Evolutionary conservation across 2,329 filamentous ascomycete genomes (phyloP).

Genomic region (Akanthomyces dipterigenus): DNA sequence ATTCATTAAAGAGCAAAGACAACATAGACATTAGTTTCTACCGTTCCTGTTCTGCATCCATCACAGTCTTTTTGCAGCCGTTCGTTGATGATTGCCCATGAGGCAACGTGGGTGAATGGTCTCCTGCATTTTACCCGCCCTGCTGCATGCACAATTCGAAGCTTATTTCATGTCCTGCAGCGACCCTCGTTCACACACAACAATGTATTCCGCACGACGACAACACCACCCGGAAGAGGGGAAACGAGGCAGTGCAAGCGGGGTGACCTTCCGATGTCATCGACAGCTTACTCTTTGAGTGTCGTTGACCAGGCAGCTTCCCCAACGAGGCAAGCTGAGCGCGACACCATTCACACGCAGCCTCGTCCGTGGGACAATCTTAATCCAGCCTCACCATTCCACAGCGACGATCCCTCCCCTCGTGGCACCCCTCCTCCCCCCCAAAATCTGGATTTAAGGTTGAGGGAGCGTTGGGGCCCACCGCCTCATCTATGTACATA

Average conservation of each 20-base stretch:
- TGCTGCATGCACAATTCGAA: neutral
- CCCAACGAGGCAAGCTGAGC: neutral
- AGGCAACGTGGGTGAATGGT: too few species aligned
- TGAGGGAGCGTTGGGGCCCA: neutral
- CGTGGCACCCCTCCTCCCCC: neutral
- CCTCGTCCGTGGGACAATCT: neutral
- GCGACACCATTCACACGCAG: neutral
- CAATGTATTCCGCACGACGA: neutral
- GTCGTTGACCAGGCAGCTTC: neutral
- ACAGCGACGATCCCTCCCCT: neutral
- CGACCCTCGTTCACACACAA: neutral
- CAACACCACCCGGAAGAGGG: conserved; percentile 1
- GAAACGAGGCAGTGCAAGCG: conserved; percentile 8
- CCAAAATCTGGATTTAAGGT: neutral
- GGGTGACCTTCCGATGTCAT: neutral
- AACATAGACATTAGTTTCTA: too few species aligned
- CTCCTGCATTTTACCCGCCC: neutral
- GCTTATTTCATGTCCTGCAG: neutral
- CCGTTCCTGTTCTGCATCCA: neutral
- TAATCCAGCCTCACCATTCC: neutral
- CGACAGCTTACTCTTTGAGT: neutral
- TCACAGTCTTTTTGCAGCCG: neutral
- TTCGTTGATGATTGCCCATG: too few species aligned
- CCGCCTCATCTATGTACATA: neutral
- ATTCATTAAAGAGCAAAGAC: too few species aligned